These are phyloP conservation scores for Fusarium bulbicola DNA, from an alignment of 2,329 filamentous ascomycete genomes.

Conservation along the genomic window DNA sequence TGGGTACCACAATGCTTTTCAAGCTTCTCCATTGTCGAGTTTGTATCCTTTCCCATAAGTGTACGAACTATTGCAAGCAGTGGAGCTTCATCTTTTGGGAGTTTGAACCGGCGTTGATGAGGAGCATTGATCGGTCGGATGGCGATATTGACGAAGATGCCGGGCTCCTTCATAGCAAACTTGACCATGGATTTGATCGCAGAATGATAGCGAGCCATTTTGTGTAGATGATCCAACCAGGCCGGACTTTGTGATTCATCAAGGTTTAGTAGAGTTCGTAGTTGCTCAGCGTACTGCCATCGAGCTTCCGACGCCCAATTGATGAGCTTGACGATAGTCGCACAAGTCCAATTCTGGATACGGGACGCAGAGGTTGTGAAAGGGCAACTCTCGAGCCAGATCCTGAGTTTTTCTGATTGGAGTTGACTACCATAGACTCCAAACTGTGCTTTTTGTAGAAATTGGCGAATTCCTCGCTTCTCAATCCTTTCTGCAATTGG, in stretches of 20 bases:
- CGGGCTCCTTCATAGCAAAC: slow-evolving; percentile 36
- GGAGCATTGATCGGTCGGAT: neutral
- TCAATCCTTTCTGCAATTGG: neutral
- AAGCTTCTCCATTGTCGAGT: slow-evolving; percentile 18
- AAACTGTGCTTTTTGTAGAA: neutral
- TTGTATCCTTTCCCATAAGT: neutral
- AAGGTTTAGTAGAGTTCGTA: slow-evolving; percentile 21
- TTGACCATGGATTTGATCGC: slow-evolving; percentile 44
- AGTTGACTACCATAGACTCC: too few relatives aligned
- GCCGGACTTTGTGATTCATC: neutral
- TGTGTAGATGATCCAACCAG: slow-evolving; percentile 35
- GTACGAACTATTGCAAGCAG: neutral
- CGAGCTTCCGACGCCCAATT: slow-evolving; percentile 41
- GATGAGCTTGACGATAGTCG: neutral
- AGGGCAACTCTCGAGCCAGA: neutral
- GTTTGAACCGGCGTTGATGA: neutral
- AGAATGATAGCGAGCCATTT: slow-evolving; percentile 42
- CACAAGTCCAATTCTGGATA: neutral
- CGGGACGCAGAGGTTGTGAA: neutral
- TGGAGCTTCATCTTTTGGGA: neutral
- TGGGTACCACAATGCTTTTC: neutral
- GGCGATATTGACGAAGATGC: slow-evolving; percentile 17
- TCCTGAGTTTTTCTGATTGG: neutral
- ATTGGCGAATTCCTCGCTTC: neutral
- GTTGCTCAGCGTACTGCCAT: slow-evolving; percentile 36